A percentile compares a stretch with the other conserved stretches of the same genome.
Evolutionary conservation across 164 flowering plant genomes (phyloP).

Genomic region (Macadamia integrifolia): DNA sequence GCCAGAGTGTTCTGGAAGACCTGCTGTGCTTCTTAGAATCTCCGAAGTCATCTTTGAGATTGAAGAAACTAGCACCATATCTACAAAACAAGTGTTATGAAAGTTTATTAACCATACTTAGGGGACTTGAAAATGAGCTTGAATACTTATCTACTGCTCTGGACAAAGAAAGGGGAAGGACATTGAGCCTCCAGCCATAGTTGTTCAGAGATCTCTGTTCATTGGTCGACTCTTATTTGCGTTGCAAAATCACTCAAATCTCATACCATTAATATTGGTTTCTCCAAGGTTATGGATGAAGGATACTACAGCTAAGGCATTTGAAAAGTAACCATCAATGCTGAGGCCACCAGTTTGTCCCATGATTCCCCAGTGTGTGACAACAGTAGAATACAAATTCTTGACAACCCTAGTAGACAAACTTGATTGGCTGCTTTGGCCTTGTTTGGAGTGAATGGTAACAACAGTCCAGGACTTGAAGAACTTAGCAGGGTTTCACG

Average conservation of each 20-base stretch:
- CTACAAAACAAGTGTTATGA: slow-evolving; percentile 73
- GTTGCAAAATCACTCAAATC: slow-evolving; percentile 69
- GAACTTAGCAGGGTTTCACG: slow-evolving; percentile 44
- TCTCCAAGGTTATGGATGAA: slow-evolving; percentile 82
- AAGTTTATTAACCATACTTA: slow-evolving; percentile 55
- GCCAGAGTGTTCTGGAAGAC: slow-evolving; percentile 66
- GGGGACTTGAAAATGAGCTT: slow-evolving; percentile 59
- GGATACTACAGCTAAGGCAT: slow-evolving; percentile 25
- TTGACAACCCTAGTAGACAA: slow-evolving; percentile 43
- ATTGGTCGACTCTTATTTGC: slow-evolving; percentile 90
- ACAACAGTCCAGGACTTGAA: slow-evolving; percentile 65
- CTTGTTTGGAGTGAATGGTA: slow-evolving; percentile 62
- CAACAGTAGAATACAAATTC: slow-evolving; percentile 39
- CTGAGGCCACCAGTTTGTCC: slow-evolving; percentile 40
- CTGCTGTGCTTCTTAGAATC: slow-evolving; percentile 75
- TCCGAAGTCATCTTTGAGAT: slow-evolving; percentile 63
- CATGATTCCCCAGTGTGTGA: slow-evolving; percentile 40
- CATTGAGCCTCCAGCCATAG: slow-evolving; percentile 36
- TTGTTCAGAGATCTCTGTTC: slow-evolving; percentile 79
- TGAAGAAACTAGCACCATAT: slow-evolving; percentile 71
- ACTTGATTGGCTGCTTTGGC: slow-evolving; percentile 55
- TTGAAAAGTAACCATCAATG: slow-evolving; percentile 35
- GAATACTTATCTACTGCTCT: slow-evolving; percentile 40
- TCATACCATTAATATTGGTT: slow-evolving; percentile 79
- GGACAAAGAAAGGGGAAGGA: slow-evolving; percentile 24